Evolutionary conservation across 2,329 filamentous ascomycete species (phyloP).

Genomic region (Sphaerostilbella broomeana): DNA sequence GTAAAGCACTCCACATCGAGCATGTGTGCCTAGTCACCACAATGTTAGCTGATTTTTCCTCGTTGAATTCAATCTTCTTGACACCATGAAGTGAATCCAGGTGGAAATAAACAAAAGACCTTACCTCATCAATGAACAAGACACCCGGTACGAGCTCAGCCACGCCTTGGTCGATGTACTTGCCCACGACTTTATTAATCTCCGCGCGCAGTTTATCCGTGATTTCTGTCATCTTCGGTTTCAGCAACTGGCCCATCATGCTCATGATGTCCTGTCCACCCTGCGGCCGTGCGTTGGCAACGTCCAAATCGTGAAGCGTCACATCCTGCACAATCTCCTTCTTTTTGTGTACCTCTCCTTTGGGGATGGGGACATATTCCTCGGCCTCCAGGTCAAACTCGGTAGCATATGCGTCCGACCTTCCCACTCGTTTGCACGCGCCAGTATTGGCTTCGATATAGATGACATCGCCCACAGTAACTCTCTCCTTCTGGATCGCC

Average conservation of each 20-base stretch:
- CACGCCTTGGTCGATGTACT: conserved; percentile 97
- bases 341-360: conserved; percentile 99
- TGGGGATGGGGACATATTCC: conserved; percentile 97
- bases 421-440: conserved; percentile 91
- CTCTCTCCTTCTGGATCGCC: conserved; percentile 96
- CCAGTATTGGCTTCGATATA: conserved; percentile 99
- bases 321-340: conserved; percentile 99
- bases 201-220: conserved; percentile 92
- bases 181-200: conserved; percentile 99
- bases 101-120: conserved; percentile 3
- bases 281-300: conserved; percentile 90
- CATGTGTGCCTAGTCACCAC: conserved; percentile 76
- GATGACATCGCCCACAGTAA: conserved; percentile 92
- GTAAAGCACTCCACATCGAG: conserved; percentile 99
- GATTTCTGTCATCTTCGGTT: conserved; percentile 98
- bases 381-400: conserved; percentile 98
- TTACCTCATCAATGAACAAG: conserved; percentile 95
- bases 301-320: conserved; percentile 90
- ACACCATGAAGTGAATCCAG: not conserved
- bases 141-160: conserved; percentile 97
- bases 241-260: conserved; percentile 99
- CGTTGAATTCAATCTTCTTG: conserved; percentile 5
- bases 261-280: conserved; percentile 99
- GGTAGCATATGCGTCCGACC: conserved; percentile 94
- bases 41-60: conserved; percentile 12